These are phyloP conservation scores for Sutorius eximius DNA, from an alignment of 1,284 basidiomycete species.

Conservation along the genomic window DNA sequence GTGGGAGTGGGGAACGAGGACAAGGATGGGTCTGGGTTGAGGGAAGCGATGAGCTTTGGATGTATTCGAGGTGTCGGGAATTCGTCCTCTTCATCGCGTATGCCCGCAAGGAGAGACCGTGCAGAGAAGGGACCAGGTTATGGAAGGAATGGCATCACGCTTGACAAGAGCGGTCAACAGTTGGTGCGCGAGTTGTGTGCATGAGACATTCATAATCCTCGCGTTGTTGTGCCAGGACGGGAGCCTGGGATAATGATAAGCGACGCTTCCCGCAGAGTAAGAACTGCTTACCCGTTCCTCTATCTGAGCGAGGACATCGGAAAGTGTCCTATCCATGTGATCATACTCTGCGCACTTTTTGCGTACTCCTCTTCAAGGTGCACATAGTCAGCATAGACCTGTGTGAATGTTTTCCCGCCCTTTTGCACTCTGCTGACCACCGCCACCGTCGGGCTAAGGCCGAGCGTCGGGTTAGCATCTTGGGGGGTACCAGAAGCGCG, in stretches of 20 bases:
- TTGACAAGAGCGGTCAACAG: constrained; percentile 71
- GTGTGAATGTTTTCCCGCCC: constrained; percentile 83
- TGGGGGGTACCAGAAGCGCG: constrained; percentile 51
- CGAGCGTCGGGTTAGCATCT: constrained; percentile 53
- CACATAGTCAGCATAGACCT: constrained; percentile 88
- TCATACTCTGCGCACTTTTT: constrained; percentile 77
- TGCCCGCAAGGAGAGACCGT: constrained; percentile 31
- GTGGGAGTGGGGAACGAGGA: constrained; percentile 8
- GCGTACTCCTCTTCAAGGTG: constrained; percentile 81
- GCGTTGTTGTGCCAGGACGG: constrained; percentile 83
- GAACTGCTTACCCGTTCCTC: constrained; percentile 73
- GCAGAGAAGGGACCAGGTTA: constrained; percentile 40
- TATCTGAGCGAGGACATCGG: constrained; percentile 78
- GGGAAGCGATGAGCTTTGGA: constrained; percentile 22
- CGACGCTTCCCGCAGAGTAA: not conserved
- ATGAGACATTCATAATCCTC: constrained; percentile 78
- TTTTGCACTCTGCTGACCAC: constrained; percentile 78
- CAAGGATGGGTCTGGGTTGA: constrained; percentile 23
- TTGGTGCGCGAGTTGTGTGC: constrained; percentile 77
- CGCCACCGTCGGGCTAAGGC: constrained; percentile 80
- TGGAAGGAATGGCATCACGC: constrained; percentile 57
- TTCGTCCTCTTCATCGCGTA: constrained; percentile 45
- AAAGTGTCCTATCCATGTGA: constrained; percentile 75
- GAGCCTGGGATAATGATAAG: constrained; percentile 58
- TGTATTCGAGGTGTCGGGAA: constrained; percentile 51